phyloP scores from a whole-genome alignment of 2,329 filamentous ascomycete species.

The Penicillium sclerotiorum region DNA sequence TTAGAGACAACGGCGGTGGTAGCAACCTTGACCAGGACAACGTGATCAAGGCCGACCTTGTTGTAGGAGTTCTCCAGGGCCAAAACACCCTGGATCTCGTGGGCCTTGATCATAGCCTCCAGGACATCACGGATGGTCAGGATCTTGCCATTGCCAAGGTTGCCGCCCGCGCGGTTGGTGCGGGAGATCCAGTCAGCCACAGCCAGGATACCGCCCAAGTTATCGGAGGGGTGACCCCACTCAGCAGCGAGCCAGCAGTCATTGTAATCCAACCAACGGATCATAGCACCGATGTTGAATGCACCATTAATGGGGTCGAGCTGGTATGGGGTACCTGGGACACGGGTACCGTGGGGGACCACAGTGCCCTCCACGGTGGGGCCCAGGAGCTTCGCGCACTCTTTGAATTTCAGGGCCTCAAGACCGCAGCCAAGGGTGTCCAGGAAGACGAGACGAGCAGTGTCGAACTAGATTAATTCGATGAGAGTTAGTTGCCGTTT shows the following conservation, averaged over 20 bases:
- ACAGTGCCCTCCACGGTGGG: slow-evolving; percentile 87
- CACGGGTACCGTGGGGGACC: slow-evolving; percentile 88
- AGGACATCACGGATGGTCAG: slow-evolving; percentile 88
- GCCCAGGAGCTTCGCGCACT: slow-evolving; percentile 92
- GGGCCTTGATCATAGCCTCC: slow-evolving; percentile 98
- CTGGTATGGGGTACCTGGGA: slow-evolving; percentile 90
- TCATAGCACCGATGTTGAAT: slow-evolving; percentile 99
- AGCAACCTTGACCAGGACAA: slow-evolving; percentile 96
- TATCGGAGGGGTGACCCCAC: slow-evolving; percentile 98
- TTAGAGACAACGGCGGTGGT: slow-evolving; percentile 92
- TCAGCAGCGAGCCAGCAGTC: slow-evolving; percentile 99
- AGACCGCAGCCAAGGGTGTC: slow-evolving; percentile 97
- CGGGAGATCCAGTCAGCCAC: slow-evolving; percentile 97
- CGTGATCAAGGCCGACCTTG: slow-evolving; percentile 97
- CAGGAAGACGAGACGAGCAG: slow-evolving; percentile 92
- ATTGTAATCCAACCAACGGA: slow-evolving; percentile 99
- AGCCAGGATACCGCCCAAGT: slow-evolving; percentile 92
- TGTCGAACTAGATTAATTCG: slow-evolving; percentile 67
- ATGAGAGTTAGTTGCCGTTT: too few species aligned
- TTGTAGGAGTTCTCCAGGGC: slow-evolving; percentile 98
- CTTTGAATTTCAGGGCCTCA: slow-evolving; percentile 91
- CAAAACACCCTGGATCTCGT: slow-evolving; percentile 97
- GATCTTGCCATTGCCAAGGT: slow-evolving; percentile 70
- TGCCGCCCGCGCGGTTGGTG: slow-evolving; percentile 84
- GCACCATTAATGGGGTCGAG: slow-evolving; percentile 94